Evolutionary conservation across 164 flowering plant genomes (phyloP).

Genomic region (Euptelea pleiosperma): DNA sequence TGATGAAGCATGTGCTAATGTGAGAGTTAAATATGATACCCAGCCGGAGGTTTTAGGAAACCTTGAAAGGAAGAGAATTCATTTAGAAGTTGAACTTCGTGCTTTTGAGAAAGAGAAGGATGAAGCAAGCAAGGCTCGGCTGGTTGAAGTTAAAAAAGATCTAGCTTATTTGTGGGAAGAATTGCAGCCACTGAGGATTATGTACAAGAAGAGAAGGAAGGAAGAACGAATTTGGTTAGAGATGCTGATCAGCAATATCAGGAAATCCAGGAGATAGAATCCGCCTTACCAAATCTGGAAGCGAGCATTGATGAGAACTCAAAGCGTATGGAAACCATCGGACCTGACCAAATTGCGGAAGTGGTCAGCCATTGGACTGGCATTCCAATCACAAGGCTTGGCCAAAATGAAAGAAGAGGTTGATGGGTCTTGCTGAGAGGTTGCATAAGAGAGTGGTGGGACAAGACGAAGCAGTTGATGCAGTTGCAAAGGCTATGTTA

Average conservation of each 20-base stretch:
- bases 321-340: conserved; percentile 65
- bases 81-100: conserved; percentile 63
- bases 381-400: conserved; percentile 65
- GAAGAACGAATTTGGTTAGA: no score
- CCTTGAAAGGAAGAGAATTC: conserved; percentile 61
- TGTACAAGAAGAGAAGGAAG: conserved; percentile 76
- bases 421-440: conserved; percentile 65
- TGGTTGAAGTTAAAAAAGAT: conserved; percentile 59
- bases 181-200: conserved; percentile 75
- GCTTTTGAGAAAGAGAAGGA: conserved; percentile 80
- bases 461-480: no score
- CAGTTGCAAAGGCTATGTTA: no score
- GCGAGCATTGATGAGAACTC: conserved; percentile 37
- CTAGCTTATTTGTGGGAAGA: conserved; percentile 63
- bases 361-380: no score
- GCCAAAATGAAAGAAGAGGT: conserved; percentile 60
- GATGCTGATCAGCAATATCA: no score
- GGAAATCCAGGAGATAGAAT: no score
- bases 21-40: conserved; percentile 66
- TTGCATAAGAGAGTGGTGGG: no score
- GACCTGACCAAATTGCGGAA: conserved; percentile 68
- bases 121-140: conserved; percentile 69
- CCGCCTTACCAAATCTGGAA: no score
- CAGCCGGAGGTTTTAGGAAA: conserved; percentile 65
- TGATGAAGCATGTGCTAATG: conserved; percentile 81